These are phyloP conservation scores for Chytriomyces confervae DNA, from an alignment of 192 early-diverging fungal species.

Conservation along the genomic window DNA sequence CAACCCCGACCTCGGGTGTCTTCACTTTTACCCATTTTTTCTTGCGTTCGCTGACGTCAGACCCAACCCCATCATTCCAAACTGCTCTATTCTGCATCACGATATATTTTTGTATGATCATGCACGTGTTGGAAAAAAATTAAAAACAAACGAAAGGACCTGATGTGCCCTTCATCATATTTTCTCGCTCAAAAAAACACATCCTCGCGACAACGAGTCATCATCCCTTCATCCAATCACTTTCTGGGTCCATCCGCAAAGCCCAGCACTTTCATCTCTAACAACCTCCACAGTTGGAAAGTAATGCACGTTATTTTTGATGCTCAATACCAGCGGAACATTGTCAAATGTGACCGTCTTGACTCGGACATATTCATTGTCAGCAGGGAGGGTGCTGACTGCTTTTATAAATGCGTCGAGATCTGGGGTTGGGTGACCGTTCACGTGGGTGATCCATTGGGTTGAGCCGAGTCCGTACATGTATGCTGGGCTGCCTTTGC, in stretches of 20 bases:
- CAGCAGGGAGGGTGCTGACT: slow-evolving; percentile 55
- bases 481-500: slow-evolving; percentile 56
- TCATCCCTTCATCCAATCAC: slow-evolving; percentile 1
- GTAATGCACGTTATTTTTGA: slow-evolving; percentile 76
- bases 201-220: background rate
- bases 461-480: slow-evolving; percentile 54
- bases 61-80: no score
- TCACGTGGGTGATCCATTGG: slow-evolving; percentile 54
- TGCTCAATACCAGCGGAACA: slow-evolving; percentile 72
- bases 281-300: slow-evolving; percentile 58
- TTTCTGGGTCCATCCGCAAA: slow-evolving; percentile 16
- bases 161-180: no score
- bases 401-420: slow-evolving; percentile 78
- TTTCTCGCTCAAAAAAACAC: no score
- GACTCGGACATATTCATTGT: slow-evolving; percentile 73
- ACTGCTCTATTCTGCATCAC: no score
- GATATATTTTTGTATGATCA: no score
- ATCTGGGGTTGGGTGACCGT: slow-evolving; percentile 64
- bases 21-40: no score
- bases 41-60: no score
- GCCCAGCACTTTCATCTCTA: background rate
- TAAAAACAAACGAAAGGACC: no score
- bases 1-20: no score
- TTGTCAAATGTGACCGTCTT: slow-evolving; percentile 79
- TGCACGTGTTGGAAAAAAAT: no score